phyloP scores from a whole-genome alignment of 768 basidiomycete species.

The Gautieria morchelliformis region DNA sequence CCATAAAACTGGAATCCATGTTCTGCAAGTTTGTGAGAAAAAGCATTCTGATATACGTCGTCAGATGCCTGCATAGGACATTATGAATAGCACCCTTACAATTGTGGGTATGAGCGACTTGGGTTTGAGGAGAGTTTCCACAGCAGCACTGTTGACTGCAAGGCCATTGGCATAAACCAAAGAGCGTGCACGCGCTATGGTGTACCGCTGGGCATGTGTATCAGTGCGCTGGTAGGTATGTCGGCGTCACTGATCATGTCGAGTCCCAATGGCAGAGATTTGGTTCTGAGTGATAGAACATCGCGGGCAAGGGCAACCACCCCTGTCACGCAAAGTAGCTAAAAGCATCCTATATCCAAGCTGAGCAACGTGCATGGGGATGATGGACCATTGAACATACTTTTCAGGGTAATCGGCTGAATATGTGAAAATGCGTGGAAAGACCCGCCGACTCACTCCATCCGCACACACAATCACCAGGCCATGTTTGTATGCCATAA shows the following conservation, averaged over 20 bases:
- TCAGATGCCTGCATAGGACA: conserved; percentile 33
- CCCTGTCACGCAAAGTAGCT: conserved; percentile 29
- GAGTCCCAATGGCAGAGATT: conserved; percentile 22
- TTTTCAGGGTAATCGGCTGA: conserved; percentile 29
- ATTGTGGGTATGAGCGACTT: conserved; percentile 23
- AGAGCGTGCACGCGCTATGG: conserved; percentile 13
- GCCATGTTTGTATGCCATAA: conserved; percentile 16
- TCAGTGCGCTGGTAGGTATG: conserved; percentile 10
- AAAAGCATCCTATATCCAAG: conserved; percentile 22
- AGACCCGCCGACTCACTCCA: conserved; percentile 17
- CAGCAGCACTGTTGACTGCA: conserved; percentile 16
- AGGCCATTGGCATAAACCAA: conserved; percentile 20
- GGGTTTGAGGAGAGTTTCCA: conserved; percentile 19
- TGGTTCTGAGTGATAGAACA: conserved; percentile 24
- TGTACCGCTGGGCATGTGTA: neutral
- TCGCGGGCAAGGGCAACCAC: conserved; percentile 29
- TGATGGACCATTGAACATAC: conserved; percentile 12
- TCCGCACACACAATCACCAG: conserved; percentile 19
- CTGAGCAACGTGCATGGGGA: neutral
- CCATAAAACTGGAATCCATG: no score
- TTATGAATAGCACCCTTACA: conserved; percentile 16
- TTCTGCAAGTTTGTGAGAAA: conserved; percentile 31
- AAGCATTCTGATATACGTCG: conserved; percentile 27
- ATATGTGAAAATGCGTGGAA: conserved; percentile 20
- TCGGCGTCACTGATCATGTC: conserved; percentile 8